These are phyloP conservation scores for Vigna radiata DNA, from an alignment of 306 rosid species.

Conservation along the genomic window DNA sequence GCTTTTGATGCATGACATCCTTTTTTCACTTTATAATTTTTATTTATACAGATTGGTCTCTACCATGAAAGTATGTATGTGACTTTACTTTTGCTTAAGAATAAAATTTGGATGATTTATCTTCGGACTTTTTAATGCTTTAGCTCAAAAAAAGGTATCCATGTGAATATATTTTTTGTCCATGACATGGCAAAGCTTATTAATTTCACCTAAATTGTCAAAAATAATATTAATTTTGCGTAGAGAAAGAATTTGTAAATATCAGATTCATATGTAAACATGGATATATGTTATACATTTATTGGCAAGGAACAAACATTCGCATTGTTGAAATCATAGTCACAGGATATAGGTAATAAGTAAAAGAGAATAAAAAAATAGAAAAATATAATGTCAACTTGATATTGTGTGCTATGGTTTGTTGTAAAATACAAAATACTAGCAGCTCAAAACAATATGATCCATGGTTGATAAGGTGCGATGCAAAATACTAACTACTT, in stretches of 20 bases:
- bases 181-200: slow-evolving; percentile 8
- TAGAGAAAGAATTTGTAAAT: not conserved
- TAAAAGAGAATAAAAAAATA: not conserved
- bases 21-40: not conserved
- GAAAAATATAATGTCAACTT: not conserved
- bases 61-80: not conserved
- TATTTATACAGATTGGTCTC: not conserved
- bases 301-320: not conserved
- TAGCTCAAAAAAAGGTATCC: not conserved
- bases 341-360: not conserved
- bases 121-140: not conserved
- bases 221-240: not conserved
- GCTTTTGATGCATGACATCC: not conserved
- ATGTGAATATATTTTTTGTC: not conserved
- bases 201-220: not conserved
- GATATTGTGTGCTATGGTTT: not conserved
- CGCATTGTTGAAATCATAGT: not conserved
- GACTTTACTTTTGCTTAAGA: slow-evolving; percentile 17
- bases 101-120: slow-evolving; percentile 25
- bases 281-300: not conserved
- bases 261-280: not conserved
- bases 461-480: too few relatives aligned
- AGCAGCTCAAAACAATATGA: too few relatives aligned
- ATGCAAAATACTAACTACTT: too few relatives aligned
- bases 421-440: not conserved